Evolutionary conservation across 78 protist genomes (phyloP), one percentile per base, ranked within the genome.

Genomic region (Planoprotostelium fungivorum): DNA sequence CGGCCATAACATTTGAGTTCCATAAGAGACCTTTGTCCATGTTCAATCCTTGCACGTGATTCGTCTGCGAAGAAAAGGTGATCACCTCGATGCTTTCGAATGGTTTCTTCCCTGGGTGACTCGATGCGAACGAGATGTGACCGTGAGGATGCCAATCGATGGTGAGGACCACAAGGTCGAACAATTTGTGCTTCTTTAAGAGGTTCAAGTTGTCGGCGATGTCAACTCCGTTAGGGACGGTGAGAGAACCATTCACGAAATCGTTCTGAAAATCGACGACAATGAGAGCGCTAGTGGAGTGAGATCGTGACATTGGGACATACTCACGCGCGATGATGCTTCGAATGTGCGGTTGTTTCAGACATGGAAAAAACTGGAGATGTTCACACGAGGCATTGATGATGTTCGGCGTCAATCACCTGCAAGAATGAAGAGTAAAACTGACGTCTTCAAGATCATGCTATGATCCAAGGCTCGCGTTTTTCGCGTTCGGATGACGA

Each of bases 141-240:
- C 90, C 73, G 0, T 35, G 23, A 23, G 97, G 97, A 88, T 96
- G 97, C 89, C 88, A 96, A 87, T 96, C 97, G 31, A 89, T 29
- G 37, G 95, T 83, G 34, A 94, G 28, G 0, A 93, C 94, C 1
- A 96, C 88, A 5, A 92, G 35, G 85, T 94, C 94, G 29, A 90
- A 93, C n/a, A n/a, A n/a, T 1, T 29, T 1, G 23, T 34, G 29
- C 1, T 35, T 88, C 39, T 86, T 38, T 29, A 38, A 38, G 0
- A 90, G 28, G 1, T 37, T 63, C 38, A 91, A 91, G 90, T 91
- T 91, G 85, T 90, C 83, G 35, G 91, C 37, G 28, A 94, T 90
- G 29, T 88, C 91, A 0, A 35, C 34, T 35, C 89, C 90, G 84
- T 85, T 28, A 5, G 36, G 29, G 0, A 93, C 93, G 84, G 90